A percentile compares a stretch with the other conserved stretches of the same genome.
phyloP scores from a whole-genome alignment of 768 basidiomycete species.

The Suillus decipiens region DNA sequence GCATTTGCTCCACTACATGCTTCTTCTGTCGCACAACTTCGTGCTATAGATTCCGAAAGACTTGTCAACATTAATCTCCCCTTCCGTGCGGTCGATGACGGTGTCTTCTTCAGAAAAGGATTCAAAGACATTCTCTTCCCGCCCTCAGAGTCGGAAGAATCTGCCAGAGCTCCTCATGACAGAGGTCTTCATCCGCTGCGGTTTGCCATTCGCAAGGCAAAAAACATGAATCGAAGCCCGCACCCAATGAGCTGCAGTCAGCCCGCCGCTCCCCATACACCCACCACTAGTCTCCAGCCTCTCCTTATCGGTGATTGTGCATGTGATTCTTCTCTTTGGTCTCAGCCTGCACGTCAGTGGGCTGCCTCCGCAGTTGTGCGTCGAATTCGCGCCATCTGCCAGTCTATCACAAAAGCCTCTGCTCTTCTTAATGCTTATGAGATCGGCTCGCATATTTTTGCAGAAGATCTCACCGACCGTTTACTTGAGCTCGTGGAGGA shows the following conservation, averaged over 20 bases:
- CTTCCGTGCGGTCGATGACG: conserved; percentile 66
- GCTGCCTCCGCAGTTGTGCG: conserved; percentile 59
- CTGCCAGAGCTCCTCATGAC: conserved; percentile 12
- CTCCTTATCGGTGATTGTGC: conserved; percentile 76
- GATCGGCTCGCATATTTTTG: conserved; percentile 58
- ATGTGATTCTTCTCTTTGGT: conserved; percentile 67
- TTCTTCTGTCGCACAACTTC: conserved; percentile 61
- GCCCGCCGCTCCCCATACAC: background rate
- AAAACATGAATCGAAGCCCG: conserved; percentile 29
- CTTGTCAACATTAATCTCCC: conserved; percentile 54
- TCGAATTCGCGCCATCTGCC: conserved; percentile 73
- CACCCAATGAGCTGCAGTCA: conserved; percentile 23
- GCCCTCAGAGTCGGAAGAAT: conserved; percentile 23
- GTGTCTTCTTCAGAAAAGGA: conserved; percentile 61
- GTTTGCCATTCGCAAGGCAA: conserved; percentile 26
- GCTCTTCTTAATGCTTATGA: conserved; percentile 70
- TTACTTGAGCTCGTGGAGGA: conserved; percentile 78
- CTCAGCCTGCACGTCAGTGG: conserved; percentile 61
- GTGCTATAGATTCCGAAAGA: conserved; percentile 56
- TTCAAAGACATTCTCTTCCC: conserved; percentile 54
- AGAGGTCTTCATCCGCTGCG: conserved; percentile 25
- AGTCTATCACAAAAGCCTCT: conserved; percentile 63
- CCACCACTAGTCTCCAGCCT: conserved; percentile 49
- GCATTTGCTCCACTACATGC: conserved; percentile 58
- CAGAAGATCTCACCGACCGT: conserved; percentile 66